These are phyloP conservation scores for Acer negundo DNA, from an alignment of 345 rosid genomes.

Conservation along the genomic window DNA sequence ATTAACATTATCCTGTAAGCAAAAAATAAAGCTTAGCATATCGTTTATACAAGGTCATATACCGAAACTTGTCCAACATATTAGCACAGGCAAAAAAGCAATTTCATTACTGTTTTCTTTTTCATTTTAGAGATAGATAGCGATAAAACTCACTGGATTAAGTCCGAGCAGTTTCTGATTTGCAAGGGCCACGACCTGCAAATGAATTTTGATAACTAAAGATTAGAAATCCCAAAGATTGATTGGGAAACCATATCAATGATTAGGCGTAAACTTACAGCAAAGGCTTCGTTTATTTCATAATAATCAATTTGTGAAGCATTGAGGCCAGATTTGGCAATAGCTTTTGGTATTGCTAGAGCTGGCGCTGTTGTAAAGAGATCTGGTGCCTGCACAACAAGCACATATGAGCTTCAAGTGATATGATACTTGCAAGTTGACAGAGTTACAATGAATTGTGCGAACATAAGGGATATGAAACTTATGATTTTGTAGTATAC, in stretches of 20 bases:
- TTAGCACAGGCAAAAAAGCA: neutral
- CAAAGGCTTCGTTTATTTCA: conserved; percentile 98
- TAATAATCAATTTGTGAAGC: conserved; percentile 88
- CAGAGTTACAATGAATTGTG: neutral
- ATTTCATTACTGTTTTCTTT: neutral
- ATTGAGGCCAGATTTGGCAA: conserved; percentile 74
- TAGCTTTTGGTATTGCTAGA: conserved; percentile 92
- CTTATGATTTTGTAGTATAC: neutral
- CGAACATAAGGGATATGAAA: neutral
- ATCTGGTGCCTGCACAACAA: conserved; percentile 78
- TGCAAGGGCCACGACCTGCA: conserved; percentile 93
- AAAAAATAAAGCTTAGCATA: conserved; percentile 6
- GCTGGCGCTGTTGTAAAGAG: conserved; percentile 95
- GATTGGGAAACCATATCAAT: neutral
- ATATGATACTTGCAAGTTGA: conserved; percentile 12
- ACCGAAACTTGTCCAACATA: neutral
- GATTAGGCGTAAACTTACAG: conserved; percentile 48
- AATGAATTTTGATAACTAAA: conserved; percentile 7
- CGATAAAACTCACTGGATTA: conserved; percentile 59
- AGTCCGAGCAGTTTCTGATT: conserved; percentile 83
- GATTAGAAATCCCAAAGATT: neutral
- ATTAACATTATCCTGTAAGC: conserved; percentile 75
- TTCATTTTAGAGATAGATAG: neutral
- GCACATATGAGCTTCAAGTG: conserved; percentile 24
- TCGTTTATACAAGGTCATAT: neutral